A percentile compares a stretch with the other conserved stretches of the same genome.
Evolutionary conservation across 2,329 filamentous ascomycete genomes (phyloP).

Genomic region (Arachnopeziza araneosa): DNA sequence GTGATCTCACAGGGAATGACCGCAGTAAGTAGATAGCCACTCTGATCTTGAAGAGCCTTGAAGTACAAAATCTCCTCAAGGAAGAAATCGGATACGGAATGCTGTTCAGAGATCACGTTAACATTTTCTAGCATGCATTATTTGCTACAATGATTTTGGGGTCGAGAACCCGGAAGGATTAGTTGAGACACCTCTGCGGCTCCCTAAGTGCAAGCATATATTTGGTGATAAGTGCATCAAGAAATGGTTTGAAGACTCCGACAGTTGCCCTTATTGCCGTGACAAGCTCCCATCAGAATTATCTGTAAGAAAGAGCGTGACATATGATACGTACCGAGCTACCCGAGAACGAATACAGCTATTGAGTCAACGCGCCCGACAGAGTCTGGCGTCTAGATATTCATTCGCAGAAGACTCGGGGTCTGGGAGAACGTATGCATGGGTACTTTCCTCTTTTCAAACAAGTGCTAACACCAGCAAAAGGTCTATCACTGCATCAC

Average conservation of each 20-base stretch:
- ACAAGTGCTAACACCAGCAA: background rate
- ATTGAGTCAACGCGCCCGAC: background rate
- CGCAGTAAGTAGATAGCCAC: constrained; percentile 23
- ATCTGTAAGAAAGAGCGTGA: constrained; percentile 13
- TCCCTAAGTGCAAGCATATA: constrained; percentile 58
- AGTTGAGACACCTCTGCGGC: constrained; percentile 49
- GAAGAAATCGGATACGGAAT: background rate
- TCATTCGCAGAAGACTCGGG: background rate
- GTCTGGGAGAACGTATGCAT: constrained; percentile 1
- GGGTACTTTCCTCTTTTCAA: background rate
- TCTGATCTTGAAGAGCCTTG: no score
- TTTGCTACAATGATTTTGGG: constrained; percentile 60
- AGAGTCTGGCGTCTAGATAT: constrained; percentile 1
- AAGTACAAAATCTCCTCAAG: no score
- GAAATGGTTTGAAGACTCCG: constrained; percentile 58
- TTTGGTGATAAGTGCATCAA: constrained; percentile 61
- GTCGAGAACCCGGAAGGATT: constrained; percentile 51
- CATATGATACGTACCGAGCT: constrained; percentile 4
- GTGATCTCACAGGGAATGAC: constrained; percentile 23
- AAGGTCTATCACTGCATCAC: background rate
- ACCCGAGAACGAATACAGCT: constrained; percentile 11
- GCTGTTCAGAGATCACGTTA: constrained; percentile 2
- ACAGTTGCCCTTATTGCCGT: constrained; percentile 60
- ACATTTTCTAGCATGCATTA: constrained; percentile 46
- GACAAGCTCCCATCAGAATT: constrained; percentile 51